Conservation (phyloP, 768 basidiomycete genomes). For the Auricularia sp. region DNA sequence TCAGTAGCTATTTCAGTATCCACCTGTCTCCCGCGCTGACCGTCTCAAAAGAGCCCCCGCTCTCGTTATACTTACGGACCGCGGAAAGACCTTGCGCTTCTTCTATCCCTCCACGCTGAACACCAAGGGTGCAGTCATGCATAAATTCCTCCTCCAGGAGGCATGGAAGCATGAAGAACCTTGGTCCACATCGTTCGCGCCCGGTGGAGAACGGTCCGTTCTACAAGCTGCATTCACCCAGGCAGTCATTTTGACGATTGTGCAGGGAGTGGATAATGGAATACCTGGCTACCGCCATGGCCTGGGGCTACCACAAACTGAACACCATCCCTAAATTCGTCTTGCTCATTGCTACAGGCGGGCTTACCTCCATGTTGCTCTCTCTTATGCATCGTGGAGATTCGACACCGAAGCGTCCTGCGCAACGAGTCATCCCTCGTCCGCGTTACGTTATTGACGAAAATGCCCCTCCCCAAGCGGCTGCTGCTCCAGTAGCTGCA, state of each 20-base stretch:
- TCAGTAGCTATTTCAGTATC: slow-evolving; percentile 18
- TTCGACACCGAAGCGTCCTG: slow-evolving; percentile 3
- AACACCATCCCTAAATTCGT: slow-evolving; percentile 61
- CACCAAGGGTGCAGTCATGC: slow-evolving; percentile 47
- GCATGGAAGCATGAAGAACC: slow-evolving; percentile 51
- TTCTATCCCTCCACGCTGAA: slow-evolving; percentile 55
- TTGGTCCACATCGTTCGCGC: slow-evolving; percentile 61
- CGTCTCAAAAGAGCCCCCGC: slow-evolving; percentile 54
- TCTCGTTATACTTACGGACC: slow-evolving; percentile 57
- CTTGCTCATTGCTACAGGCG: slow-evolving; percentile 55
- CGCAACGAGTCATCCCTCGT: neutral
- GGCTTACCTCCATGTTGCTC: slow-evolving; percentile 54
- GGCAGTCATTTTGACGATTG: slow-evolving; percentile 2
- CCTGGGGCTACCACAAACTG: slow-evolving; percentile 41
- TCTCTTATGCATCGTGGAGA: slow-evolving; percentile 43
- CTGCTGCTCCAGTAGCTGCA: slow-evolving; percentile 5
- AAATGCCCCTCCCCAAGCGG: neutral
- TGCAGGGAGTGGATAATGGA: slow-evolving; percentile 60
- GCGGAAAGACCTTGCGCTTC: slow-evolving; percentile 75
- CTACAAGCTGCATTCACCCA: neutral
- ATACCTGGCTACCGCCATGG: slow-evolving; percentile 39
- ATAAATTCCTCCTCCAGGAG: slow-evolving; percentile 55
- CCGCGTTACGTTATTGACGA: slow-evolving; percentile 1
- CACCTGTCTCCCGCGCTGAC: slow-evolving; percentile 5
- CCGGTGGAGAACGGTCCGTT: slow-evolving; percentile 63